A percentile compares a stretch with the other conserved stretches of the same genome.
These are phyloP conservation scores for Corymbia citriodora DNA, from an alignment of 441 rosid species.

Conservation along the genomic window DNA sequence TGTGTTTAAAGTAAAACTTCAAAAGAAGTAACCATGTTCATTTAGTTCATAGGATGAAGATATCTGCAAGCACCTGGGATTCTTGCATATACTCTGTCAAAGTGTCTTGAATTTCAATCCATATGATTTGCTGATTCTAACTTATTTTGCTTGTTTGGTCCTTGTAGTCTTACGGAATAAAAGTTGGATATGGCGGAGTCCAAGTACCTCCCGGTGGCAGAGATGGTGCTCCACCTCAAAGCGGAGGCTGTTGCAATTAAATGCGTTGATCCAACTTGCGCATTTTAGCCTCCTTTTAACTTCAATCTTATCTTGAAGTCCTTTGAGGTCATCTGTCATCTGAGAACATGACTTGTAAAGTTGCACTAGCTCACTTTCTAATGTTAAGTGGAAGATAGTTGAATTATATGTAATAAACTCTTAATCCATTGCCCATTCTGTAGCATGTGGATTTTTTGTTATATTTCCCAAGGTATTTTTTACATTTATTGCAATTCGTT, in stretches of 20 bases:
- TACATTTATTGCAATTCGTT: not conserved
- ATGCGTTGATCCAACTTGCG: not conserved
- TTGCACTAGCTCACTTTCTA: not conserved
- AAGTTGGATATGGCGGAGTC: conserved; percentile 14
- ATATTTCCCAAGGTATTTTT: not conserved
- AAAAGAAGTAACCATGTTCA: not conserved
- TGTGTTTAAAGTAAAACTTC: not conserved
- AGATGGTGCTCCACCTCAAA: conserved; percentile 15
- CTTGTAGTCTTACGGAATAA: conserved; percentile 22
- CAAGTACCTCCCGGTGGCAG: conserved; percentile 9
- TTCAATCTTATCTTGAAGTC: not conserved
- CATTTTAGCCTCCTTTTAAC: not conserved
- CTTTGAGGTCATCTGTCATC: not conserved
- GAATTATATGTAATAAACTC: not conserved
- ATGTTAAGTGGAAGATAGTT: not conserved
- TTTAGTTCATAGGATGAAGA: not conserved
- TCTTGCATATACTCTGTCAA: not conserved
- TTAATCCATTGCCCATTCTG: not conserved
- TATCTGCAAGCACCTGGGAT: not conserved
- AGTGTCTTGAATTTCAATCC: not conserved
- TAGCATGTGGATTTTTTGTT: not conserved
- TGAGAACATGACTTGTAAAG: not conserved
- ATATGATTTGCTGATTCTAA: not conserved
- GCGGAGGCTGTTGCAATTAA: conserved; percentile 23
- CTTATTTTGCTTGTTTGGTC: not conserved